Conservation (phyloP, 257 asterid species). For the Solanum appendiculatum region DNA sequence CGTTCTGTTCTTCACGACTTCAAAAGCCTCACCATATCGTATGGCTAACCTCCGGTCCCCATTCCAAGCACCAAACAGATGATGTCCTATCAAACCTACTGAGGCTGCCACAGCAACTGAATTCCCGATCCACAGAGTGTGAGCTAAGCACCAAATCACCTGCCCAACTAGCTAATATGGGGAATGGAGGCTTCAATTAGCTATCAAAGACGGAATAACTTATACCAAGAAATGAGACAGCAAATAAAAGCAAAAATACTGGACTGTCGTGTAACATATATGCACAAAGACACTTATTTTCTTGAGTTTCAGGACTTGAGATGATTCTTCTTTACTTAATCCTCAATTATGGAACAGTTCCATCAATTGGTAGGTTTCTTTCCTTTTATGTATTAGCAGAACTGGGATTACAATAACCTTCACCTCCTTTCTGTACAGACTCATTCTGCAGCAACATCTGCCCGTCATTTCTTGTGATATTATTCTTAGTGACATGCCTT, state of each 20-base stretch:
- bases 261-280: neutral
- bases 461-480: neutral
- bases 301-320: neutral
- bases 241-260: neutral
- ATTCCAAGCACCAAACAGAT: slow-evolving; percentile 89
- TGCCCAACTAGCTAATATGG: slow-evolving; percentile 75
- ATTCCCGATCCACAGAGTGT: slow-evolving; percentile 91
- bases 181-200: neutral
- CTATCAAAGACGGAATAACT: neutral
- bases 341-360: neutral
- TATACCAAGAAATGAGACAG: neutral
- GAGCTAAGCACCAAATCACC: slow-evolving; percentile 94
- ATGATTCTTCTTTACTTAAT: neutral
- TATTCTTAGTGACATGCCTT: neutral
- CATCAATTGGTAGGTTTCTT: neutral
- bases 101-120: slow-evolving; percentile 89
- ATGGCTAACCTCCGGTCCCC: slow-evolving; percentile 83
- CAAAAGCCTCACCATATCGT: slow-evolving; percentile 78
- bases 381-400: neutral
- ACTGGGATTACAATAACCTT: neutral
- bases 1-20: slow-evolving; percentile 64
- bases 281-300: neutral
- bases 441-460: neutral
- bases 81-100: slow-evolving; percentile 84
- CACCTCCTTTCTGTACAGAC: neutral